These are phyloP conservation scores for Cokeromyces recurvatus DNA, from an alignment of 371 early-diverging fungal species.

Conservation along the genomic window DNA sequence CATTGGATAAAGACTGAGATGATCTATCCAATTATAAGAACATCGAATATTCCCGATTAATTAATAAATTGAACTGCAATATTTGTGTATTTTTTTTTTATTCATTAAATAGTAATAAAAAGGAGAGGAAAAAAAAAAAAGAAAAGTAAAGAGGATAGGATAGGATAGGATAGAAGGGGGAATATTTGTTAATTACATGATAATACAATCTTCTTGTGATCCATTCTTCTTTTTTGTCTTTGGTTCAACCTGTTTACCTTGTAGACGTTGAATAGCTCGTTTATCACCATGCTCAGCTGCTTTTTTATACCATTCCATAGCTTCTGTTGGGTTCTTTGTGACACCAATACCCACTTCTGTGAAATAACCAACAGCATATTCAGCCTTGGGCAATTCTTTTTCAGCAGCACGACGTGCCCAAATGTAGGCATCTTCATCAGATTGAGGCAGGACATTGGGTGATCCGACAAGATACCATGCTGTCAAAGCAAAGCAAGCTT, in stretches of 20 bases:
- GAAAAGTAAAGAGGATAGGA: no score
- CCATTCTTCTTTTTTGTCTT: conserved; percentile 38
- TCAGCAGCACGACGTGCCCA: conserved; percentile 89
- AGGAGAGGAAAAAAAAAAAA: no score
- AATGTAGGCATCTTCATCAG: conserved; percentile 83
- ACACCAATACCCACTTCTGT: conserved; percentile 81
- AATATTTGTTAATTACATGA: conserved; percentile 31
- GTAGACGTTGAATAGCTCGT: conserved; percentile 64
- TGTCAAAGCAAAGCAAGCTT: conserved; percentile 84
- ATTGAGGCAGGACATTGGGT: conserved; percentile 69
- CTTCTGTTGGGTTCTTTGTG: conserved; percentile 59
- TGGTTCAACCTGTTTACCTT: conserved; percentile 37
- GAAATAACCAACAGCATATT: conserved; percentile 86
- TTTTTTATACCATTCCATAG: conserved; percentile 77
- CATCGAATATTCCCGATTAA: no score
- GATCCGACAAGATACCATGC: conserved; percentile 91
- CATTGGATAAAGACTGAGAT: no score
- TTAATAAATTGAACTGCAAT: no score
- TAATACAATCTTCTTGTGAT: conserved; percentile 40
- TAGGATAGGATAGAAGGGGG: no score
- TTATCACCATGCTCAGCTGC: conserved; percentile 82
- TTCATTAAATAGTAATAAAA: no score
- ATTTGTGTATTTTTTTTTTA: no score
- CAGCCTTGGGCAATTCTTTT: conserved; percentile 80
- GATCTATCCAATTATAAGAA: no score